Evolutionary conservation across 2,329 filamentous ascomycete genomes (phyloP).

Genomic region (Periconia sp.): DNA sequence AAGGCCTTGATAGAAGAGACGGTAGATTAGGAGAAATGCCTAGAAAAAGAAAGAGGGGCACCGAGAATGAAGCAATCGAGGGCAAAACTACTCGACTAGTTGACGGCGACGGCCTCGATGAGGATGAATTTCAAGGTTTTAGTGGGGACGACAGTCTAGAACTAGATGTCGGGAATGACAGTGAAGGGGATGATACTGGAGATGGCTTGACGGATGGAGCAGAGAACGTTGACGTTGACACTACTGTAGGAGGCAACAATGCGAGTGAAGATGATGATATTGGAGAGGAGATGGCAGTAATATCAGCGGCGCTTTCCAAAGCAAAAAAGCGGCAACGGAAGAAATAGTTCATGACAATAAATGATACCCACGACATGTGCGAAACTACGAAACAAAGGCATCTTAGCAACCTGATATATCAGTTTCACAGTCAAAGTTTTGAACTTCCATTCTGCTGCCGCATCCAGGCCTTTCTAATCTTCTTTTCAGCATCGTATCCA

Average conservation of each 20-base stretch:
- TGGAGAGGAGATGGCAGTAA: slow-evolving; percentile 40
- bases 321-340: slow-evolving; percentile 42
- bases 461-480: slow-evolving; percentile 35
- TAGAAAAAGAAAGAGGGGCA: slow-evolving; percentile 71
- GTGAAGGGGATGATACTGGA: slow-evolving; percentile 26
- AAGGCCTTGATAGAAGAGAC: slow-evolving; percentile 68
- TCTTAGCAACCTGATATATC: too few relatives aligned
- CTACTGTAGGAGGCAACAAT: slow-evolving; percentile 15
- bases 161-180: slow-evolving; percentile 17
- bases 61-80: slow-evolving; percentile 37
- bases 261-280: slow-evolving; percentile 38
- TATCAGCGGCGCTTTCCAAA: slow-evolving; percentile 40
- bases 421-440: neutral
- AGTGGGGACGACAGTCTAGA: slow-evolving; percentile 31
- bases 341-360: slow-evolving; percentile 25
- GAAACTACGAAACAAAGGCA: too few relatives aligned
- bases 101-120: slow-evolving; percentile 22
- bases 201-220: slow-evolving; percentile 28
- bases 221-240: slow-evolving; percentile 20
- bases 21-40: slow-evolving; percentile 85
- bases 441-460: neutral
- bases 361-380: slow-evolving; percentile 34
- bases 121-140: slow-evolving; percentile 42
- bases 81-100: slow-evolving; percentile 24
- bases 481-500: slow-evolving; percentile 51